Evolutionary conservation across 345 rosid genomes (phyloP), one percentile per base, ranked within the genome.

Genomic region (Bruguiera gymnorhiza): DNA sequence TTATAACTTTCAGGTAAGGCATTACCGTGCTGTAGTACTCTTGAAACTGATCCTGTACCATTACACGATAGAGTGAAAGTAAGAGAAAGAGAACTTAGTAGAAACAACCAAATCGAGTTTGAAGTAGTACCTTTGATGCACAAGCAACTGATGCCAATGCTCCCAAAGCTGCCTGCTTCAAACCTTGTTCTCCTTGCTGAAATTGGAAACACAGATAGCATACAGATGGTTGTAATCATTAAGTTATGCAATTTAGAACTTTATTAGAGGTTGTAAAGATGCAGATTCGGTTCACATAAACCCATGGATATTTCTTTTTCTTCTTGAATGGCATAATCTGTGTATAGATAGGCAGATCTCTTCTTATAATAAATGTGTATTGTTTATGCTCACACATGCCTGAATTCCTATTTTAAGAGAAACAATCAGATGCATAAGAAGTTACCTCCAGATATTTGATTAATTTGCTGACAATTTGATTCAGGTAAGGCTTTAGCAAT

Each of bases 1-100:
- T 63, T 31, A 78, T 73, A 55, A 69, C 77, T 70, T 78, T 73
- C 66, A 78, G 37, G 68, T 69, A 69, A 73, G 81, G 81, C 77
- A 78, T 78, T 30, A 78, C 81, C 30, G 75, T 65, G 50, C 61
- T 73, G 60, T 78, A 78, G 59, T 78, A 66, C 36, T 66, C 65
- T 73, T 70, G 81, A 62, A 78, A 56, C 6, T 23, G 71, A 56
- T 68, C 54, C 71, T 68, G 54, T 26, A 57, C 39, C 9, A 6
- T 4, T 11, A 15, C 29, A 16, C 18, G 26, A 50, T 6, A 7
- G 7, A 11, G 15, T 39, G 15, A 39, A 39, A 39, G 16, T 9
- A 39, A 46, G n/a, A 48, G 46, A 13, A 43, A 15, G 26, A 6
- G 11, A 51, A 51, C 5, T 6, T 3, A 4, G 34, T 23, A 68